These are phyloP conservation scores for Clonostachys sp. DNA, from an alignment of 2,329 filamentous ascomycete species.

Conservation along the genomic window DNA sequence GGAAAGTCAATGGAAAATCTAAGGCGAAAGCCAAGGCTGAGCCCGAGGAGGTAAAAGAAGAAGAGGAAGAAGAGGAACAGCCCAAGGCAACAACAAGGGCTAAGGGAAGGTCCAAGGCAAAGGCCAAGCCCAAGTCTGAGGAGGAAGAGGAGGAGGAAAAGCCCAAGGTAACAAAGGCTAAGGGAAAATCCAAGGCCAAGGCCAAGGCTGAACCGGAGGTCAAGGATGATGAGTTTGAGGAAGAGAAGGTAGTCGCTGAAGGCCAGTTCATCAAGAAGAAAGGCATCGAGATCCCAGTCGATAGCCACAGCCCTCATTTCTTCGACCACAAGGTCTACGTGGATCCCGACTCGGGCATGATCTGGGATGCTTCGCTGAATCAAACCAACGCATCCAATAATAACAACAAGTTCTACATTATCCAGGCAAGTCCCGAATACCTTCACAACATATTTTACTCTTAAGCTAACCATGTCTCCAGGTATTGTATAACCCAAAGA, in stretches of 20 bases:
- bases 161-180: conserved; percentile 23
- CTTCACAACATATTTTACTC: not conserved
- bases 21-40: conserved; percentile 23
- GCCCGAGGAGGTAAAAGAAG: conserved; percentile 6
- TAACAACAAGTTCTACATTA: conserved; percentile 79
- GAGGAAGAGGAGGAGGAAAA: conserved; percentile 24
- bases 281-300: conserved; percentile 42
- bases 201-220: conserved; percentile 11
- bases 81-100: conserved; percentile 19
- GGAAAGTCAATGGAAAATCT: conserved; percentile 14
- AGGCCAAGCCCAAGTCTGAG: conserved; percentile 24
- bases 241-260: conserved; percentile 29
- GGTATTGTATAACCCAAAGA: conserved; percentile 31
- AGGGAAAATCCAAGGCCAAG: not conserved
- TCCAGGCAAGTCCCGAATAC: conserved; percentile 48
- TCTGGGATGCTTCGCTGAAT: conserved; percentile 77
- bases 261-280: conserved; percentile 41
- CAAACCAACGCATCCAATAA: conserved; percentile 69
- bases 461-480: conserved; percentile 15
- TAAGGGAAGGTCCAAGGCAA: conserved; percentile 20
- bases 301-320: conserved; percentile 36
- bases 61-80: conserved; percentile 5
- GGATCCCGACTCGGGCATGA: conserved; percentile 53
- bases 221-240: conserved; percentile 18
- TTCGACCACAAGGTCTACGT: conserved; percentile 53